Base-by-base conservation (phyloP, 768 basidiomycete genomes). In the Psilocybe sp. region DNA sequence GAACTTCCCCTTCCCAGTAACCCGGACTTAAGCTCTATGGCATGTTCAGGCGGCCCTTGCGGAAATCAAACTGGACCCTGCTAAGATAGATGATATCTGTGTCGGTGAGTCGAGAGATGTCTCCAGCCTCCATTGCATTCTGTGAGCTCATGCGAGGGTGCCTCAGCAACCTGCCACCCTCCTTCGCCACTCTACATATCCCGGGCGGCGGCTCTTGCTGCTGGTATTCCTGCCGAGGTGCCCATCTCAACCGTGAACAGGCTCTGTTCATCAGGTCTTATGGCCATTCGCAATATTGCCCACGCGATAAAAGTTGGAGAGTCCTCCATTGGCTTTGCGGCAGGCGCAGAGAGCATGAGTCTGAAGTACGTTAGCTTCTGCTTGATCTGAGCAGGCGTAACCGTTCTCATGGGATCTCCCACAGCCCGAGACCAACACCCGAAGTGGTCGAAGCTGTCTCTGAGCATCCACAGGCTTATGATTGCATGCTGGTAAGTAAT, bases 181-280 rank as follows among this genome's bases (percentile, higher is more conserved):
- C 87, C 87, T 9, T 91, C 87, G 0, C 89, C 88, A 18, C 76
- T 84, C 52, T 94, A 87, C 64, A 73, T 90, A 38, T 92, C 93
- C 8, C 77, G 93, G 31, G 89, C 92, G 40, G 92, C 93, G 23
- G 89, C 90, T 4, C 76, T 96, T 37, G 83, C 89, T 32, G 92
- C 93, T 20, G 94, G 93, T 11, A 88, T 97, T 56, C 96, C 94
- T 2, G 77, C 86, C 47, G 73, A 85, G 54, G 85, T 92, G 12
- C 88, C 95, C n/a, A 79, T 98, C 54, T 89, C 89, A 16, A 87
- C 89, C 10, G 83, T 98, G 47, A 99, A 99, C 68, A 77, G 96
- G 49, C 79, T 98, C 44, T 99, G 96, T 68, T 90, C 93, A 2
- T 95, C 93, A 0, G 94, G 95, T 18, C 76, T 98, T 43, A 92